Percentiles rank a stretch among this genome's conserved stretches.
Evolutionary conservation across 352 stramenopile genomes (phyloP).

Genomic region (Pelagophyceae sp.): DNA sequence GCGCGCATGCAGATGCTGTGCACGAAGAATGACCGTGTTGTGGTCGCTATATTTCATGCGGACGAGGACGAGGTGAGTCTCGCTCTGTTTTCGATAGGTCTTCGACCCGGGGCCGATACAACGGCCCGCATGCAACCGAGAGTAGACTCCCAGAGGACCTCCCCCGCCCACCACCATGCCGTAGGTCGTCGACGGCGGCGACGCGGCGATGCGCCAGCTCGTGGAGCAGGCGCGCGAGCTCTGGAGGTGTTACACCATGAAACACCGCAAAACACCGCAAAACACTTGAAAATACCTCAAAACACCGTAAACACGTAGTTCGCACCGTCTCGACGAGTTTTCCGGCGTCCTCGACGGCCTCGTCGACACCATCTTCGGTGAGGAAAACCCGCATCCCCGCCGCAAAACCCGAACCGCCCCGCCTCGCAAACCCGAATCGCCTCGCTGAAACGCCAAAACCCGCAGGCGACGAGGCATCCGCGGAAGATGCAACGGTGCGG

Average conservation of each 20-base stretch:
- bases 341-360: not conserved
- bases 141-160: too few relatives aligned
- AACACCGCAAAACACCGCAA: not conserved
- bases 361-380: not conserved
- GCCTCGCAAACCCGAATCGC: too few relatives aligned
- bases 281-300: not conserved
- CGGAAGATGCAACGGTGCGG: too few relatives aligned
- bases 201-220: constrained; percentile 16
- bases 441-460: too few relatives aligned
- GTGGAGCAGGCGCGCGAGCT: constrained; percentile 20
- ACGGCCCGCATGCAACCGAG: too few relatives aligned
- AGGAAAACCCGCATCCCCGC: too few relatives aligned
- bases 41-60: constrained; percentile 10
- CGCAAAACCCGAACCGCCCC: not conserved
- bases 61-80: constrained; percentile 12
- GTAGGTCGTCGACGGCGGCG: not conserved
- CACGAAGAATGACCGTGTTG: constrained; percentile 14
- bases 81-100: too few relatives aligned
- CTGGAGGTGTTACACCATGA: not conserved
- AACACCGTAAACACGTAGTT: not conserved
- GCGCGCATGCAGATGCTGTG: constrained; percentile 8
- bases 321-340: not conserved
- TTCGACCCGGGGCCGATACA: too few relatives aligned
- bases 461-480: too few relatives aligned
- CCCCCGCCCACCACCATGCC: not conserved